Base-by-base conservation (phyloP, 129 eudicot species). In the Escallonia rubra region DNA sequence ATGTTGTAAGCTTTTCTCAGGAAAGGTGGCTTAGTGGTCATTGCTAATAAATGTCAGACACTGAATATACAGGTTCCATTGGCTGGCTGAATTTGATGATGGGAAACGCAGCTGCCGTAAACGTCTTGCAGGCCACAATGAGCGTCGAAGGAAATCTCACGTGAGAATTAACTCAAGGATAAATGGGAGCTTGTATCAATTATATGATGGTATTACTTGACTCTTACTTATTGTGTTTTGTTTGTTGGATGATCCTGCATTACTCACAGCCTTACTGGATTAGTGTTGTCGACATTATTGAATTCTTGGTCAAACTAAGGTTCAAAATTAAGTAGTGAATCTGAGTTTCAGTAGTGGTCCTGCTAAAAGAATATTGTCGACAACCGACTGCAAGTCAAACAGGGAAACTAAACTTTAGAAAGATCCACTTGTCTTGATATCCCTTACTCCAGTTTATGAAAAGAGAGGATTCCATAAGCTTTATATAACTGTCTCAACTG, bases 41-140 rank as follows among this genome's bases (percentile, higher is more conserved):
- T 23, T 23, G 34, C 34, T 23, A 23, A 41, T 61, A 48, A 55
- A 42, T 67, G 3, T 34, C 57, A 14, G 52, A 52, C 55, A 51
- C 12, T 67, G 52, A n/a, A 38, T 51, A 5, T 78, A 3, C 63
- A 90, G 90, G 74, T 89, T 89, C 63, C 96, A 86, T 70, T 64
- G 71, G 55, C 76, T 89, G 66, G 61, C 69, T 38, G 94, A 86
- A 60, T 80, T 89, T 54, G 96, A 89, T 74, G 93, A 83, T 59
- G 94, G 83, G 34, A 89, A 89, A 57, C 84, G 96, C 45, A 89
- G 96, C 57, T 89, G 96, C 48, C 82, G 96, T 45, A 86, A 79
- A 63, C 86, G 90, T 64, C 86, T 89, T 11, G 93, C 90, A 7
- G 90, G 86, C 8, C 96, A 89, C 72, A 89, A 89, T 55, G 76